Percentiles rank a stretch among this genome's conserved stretches.
Conservation (phyloP, 495 filamentous ascomycete species). For the Chaetomium cochliodes region DNA sequence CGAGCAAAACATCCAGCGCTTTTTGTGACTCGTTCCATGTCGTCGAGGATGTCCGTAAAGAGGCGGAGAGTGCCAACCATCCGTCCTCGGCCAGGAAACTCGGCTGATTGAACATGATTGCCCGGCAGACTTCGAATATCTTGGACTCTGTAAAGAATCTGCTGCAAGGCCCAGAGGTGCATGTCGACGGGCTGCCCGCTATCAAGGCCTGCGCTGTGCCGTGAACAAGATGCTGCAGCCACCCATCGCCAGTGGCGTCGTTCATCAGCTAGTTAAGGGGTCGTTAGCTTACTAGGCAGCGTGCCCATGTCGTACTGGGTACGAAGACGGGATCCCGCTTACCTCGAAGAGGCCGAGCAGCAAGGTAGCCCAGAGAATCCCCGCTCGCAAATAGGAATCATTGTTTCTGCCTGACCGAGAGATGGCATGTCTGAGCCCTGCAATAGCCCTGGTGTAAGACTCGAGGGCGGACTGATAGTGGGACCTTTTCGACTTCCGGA, state of each 20-base stretch:
- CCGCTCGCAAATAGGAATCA: background rate
- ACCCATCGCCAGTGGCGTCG: background rate
- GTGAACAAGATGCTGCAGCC: conserved; percentile 2
- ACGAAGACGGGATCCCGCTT: background rate
- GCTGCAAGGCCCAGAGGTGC: background rate
- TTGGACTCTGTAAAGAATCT: conserved; percentile 6
- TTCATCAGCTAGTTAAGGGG: conserved; percentile 6
- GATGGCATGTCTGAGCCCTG: background rate
- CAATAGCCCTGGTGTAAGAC: background rate
- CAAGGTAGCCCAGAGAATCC: conserved; percentile 1
- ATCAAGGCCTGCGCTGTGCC: conserved; percentile 8
- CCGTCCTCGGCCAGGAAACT: conserved; percentile 3
- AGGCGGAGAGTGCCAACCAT: conserved; percentile 2
- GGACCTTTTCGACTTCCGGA: background rate
- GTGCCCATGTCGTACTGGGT: background rate
- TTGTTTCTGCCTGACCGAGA: background rate
- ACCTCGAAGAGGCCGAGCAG: conserved; percentile 5
- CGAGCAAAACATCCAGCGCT: background rate
- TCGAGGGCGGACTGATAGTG: background rate
- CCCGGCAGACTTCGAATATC: background rate
- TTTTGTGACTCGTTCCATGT: background rate
- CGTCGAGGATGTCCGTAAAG: background rate
- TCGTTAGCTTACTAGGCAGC: background rate
- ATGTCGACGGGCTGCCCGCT: background rate
- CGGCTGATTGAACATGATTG: background rate